Evolutionary conservation across 2,329 filamentous ascomycete genomes (phyloP), one percentile per base, ranked within the genome.

Genomic region (Domatiomyces globalis): DNA sequence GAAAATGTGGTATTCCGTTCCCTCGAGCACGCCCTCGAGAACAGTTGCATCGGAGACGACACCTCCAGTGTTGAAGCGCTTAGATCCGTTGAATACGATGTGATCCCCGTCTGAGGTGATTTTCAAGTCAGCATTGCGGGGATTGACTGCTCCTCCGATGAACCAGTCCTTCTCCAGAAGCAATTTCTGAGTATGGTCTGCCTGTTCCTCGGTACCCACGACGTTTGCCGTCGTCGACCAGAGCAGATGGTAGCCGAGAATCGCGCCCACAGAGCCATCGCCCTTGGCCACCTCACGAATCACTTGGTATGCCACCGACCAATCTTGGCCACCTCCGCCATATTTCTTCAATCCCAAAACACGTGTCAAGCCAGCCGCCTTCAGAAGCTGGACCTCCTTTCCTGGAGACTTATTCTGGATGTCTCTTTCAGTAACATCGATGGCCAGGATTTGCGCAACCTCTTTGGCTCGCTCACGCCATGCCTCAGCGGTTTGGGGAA

Each of bases 31-130:
- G 18, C 81, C 80, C 58, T 84, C 80, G 0, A 84, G 71, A 0
- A 84, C 78, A 0, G 79, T 83, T 18, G 84, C 65, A 53, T 84
- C 80, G 0, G 79, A 82, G 1, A 84, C 71, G 0, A 82, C 79
- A 22, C 80, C 80, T 0, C 81, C 81, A 0, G 80, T 84, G 60
- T 80, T 84, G 69, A 84, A 84, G 65, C 76, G 71, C 63, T 84
- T 84, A 64, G 71, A 73, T 1, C 80, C 53, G 42, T 53, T 49
- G 45, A 55, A 55, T 2, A 55, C 51, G 20, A 54, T 63, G 2
- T 73, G 66, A 3, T 79, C 74, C 1, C 75, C 77, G 1, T 78
- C 70, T 1, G 69, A 63, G 0, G 69, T 77, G 54, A 81, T 79
- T 27, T 71, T 74, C 7, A 82, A 64, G 57, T 83, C 79, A 42